Evolutionary conservation across 495 filamentous ascomycete species (phyloP).

Genomic region (Aspergillus indologenus): DNA sequence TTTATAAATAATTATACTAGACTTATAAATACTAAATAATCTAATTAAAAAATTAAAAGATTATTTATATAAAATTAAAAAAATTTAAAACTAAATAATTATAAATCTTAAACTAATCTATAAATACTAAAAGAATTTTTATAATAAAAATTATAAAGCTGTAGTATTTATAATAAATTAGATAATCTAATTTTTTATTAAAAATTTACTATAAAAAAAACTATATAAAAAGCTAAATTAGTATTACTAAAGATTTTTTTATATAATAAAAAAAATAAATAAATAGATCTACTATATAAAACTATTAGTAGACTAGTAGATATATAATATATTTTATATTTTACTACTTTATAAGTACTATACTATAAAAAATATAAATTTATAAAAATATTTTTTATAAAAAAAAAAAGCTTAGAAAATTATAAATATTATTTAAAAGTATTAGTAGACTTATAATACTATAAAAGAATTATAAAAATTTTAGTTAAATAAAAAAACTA

Average conservation of each 20-base stretch:
- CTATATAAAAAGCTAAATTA: background rate
- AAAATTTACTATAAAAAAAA: background rate
- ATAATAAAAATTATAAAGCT: background rate
- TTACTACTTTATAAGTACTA: no score
- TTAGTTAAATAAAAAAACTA: no score
- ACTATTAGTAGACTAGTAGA: no score
- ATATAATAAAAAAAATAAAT: background rate
- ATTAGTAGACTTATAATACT: no score
- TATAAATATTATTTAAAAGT: no score
- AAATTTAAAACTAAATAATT: background rate
- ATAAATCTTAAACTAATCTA: background rate
- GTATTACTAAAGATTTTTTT: background rate
- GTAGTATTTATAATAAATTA: background rate
- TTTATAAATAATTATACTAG: background rate
- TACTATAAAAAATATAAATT: no score
- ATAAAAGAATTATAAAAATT: no score
- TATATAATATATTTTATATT: no score
- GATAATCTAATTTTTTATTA: background rate
- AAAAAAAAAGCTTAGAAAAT: no score
- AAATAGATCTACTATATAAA: no score
- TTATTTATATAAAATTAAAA: background rate
- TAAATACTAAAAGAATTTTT: background rate
- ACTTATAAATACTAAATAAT: constrained; percentile 1
- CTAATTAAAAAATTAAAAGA: background rate
- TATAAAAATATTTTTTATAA: no score